Evolutionary conservation across 2,329 filamentous ascomycete genomes (phyloP).

Genomic region (Colletotrichum australisinense): DNA sequence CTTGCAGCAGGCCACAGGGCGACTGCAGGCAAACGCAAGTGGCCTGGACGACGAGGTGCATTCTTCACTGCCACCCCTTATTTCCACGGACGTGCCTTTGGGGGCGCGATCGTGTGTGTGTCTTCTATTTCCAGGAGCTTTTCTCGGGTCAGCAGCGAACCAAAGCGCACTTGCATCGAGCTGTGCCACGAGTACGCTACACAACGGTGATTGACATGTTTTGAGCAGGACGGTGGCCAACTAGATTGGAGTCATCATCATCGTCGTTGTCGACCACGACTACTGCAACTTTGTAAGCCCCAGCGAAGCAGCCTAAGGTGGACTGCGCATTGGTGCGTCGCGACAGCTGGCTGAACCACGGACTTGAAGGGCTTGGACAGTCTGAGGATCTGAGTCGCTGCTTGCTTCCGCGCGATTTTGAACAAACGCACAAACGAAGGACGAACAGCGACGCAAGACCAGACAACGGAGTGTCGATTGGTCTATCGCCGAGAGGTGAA

Average conservation of each 20-base stretch:
- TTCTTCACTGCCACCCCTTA: slow-evolving; percentile 18
- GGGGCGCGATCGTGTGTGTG: neutral
- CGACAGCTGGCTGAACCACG: slow-evolving; percentile 22
- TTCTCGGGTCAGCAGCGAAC: slow-evolving; percentile 22
- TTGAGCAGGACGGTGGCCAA: neutral
- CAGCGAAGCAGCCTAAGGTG: neutral
- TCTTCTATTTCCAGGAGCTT: slow-evolving; percentile 5
- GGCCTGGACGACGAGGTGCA: slow-evolving; percentile 6
- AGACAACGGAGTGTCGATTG: slow-evolving; percentile 15
- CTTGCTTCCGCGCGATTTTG: slow-evolving; percentile 6
- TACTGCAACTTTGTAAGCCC: neutral
- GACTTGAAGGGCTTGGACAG: neutral
- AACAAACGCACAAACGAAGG: slow-evolving; percentile 12
- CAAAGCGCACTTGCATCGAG: neutral
- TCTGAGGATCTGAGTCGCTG: slow-evolving; percentile 17
- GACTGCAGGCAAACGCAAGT: slow-evolving; percentile 1
- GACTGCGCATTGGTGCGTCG: slow-evolving; percentile 9
- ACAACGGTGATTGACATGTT: slow-evolving; percentile 9
- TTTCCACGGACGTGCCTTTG: slow-evolving; percentile 6
- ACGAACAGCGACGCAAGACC: slow-evolving; percentile 2
- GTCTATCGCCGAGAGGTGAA: neutral
- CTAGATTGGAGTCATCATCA: neutral
- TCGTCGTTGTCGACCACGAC: neutral
- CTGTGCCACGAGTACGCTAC: neutral
- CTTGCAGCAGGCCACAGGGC: neutral